A percentile compares a stretch with the other conserved stretches of the same genome.
phyloP scores from a whole-genome alignment of 2,329 filamentous ascomycete species.

The Sordariomycetes sp. region DNA sequence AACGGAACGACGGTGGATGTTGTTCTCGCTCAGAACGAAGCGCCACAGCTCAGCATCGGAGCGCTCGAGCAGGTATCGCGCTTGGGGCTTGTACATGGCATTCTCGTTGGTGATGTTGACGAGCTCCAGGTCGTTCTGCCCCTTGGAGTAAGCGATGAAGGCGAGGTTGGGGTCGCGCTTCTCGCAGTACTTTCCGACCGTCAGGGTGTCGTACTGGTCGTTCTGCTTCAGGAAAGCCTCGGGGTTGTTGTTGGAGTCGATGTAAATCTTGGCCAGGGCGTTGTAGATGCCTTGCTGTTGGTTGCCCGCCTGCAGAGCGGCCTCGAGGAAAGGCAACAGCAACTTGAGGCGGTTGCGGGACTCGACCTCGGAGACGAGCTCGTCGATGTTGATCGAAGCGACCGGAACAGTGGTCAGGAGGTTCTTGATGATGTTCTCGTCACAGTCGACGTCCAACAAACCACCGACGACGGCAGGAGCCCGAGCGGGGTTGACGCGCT shows the following conservation, averaged over 20 bases:
- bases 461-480: slow-evolving; percentile 91
- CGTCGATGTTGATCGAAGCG: slow-evolving; percentile 81
- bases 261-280: slow-evolving; percentile 97
- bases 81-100: slow-evolving; percentile 98
- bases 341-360: slow-evolving; percentile 91
- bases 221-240: slow-evolving; percentile 98
- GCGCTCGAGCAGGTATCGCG: slow-evolving; percentile 85
- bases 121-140: slow-evolving; percentile 92
- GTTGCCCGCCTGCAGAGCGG: slow-evolving; percentile 80
- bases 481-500: slow-evolving; percentile 85
- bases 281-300: slow-evolving; percentile 97
- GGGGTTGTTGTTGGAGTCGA: slow-evolving; percentile 95
- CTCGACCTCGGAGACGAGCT: slow-evolving; percentile 92
- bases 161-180: slow-evolving; percentile 95
- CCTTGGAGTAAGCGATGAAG: slow-evolving; percentile 92
- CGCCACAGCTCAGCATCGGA: slow-evolving; percentile 86
- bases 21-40: slow-evolving; percentile 92
- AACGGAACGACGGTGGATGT: slow-evolving; percentile 85
- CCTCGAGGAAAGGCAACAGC: slow-evolving; percentile 89
- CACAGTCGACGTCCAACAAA: slow-evolving; percentile 91
- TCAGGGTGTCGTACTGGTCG: slow-evolving; percentile 86
- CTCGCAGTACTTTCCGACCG: slow-evolving; percentile 95
- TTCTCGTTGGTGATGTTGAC: slow-evolving; percentile 99
- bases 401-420: slow-evolving; percentile 79
- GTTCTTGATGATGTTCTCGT: slow-evolving; percentile 92